Evolutionary conservation across 495 filamentous ascomycete species (phyloP).

Genomic region (Daldinia loculata): DNA sequence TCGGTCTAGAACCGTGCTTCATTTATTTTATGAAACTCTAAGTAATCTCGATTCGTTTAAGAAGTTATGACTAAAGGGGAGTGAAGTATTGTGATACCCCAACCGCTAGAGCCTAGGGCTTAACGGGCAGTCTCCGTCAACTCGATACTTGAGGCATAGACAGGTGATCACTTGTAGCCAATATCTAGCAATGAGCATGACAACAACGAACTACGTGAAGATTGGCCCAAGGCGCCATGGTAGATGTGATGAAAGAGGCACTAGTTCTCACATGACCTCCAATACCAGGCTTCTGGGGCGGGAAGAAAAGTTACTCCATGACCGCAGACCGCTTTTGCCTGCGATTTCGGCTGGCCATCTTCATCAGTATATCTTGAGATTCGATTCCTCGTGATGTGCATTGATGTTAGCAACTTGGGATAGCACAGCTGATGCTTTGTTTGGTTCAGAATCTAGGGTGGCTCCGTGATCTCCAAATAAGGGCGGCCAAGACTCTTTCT

Average conservation of each 20-base stretch:
- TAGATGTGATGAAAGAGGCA: constrained; percentile 6
- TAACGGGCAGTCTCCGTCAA: not conserved
- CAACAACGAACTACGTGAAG: not conserved
- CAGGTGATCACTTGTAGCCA: not conserved
- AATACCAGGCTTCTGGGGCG: not conserved
- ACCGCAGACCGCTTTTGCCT: constrained; percentile 4
- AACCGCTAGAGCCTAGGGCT: not conserved
- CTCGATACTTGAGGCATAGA: not conserved
- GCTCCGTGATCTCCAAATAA: constrained; percentile 37
- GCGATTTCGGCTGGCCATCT: constrained; percentile 12
- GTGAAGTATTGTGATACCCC: not conserved
- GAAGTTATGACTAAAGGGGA: not conserved
- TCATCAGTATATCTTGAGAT: not conserved
- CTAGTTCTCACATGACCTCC: constrained; percentile 15
- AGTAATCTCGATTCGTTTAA: not conserved
- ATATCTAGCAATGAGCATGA: constrained; percentile 8
- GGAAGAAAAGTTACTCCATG: not conserved
- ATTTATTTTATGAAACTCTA: constrained; percentile 19
- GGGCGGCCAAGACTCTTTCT: constrained; percentile 30
- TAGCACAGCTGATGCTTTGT: constrained; percentile 13
- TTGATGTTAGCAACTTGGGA: not conserved
- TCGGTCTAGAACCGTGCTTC: constrained; percentile 21
- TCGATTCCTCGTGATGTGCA: not conserved
- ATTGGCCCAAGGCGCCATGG: constrained; percentile 3
- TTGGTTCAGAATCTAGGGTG: constrained; percentile 12